Conservation (phyloP, 345 rosid species). For the Bruguiera gymnorhiza region DNA sequence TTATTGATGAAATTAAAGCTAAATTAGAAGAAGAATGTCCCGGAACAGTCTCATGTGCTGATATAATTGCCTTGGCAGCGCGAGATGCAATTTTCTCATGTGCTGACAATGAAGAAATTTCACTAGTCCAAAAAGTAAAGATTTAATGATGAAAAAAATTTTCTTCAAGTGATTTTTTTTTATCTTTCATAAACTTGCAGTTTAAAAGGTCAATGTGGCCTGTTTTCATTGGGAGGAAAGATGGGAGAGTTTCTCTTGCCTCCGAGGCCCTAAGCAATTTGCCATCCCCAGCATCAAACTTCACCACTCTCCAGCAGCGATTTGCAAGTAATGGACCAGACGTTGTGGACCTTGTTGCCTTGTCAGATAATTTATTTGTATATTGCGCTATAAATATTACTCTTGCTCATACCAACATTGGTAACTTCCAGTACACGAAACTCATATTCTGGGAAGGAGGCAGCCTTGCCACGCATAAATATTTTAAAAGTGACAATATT, state of each 20-base stretch:
- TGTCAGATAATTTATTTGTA: slow-evolving; percentile 42
- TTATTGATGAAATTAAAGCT: slow-evolving; percentile 56
- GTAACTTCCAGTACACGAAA: too few species aligned
- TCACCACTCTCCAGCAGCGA: slow-evolving; percentile 29
- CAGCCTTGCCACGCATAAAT: too few species aligned
- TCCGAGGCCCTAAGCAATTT: slow-evolving; percentile 40
- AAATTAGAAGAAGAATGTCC: slow-evolving; percentile 48
- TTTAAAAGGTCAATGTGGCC: slow-evolving; percentile 41
- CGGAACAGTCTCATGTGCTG: slow-evolving; percentile 52
- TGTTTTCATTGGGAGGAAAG: slow-evolving; percentile 56
- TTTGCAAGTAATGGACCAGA: slow-evolving; percentile 41
- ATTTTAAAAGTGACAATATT: too few species aligned
- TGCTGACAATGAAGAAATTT: background rate
- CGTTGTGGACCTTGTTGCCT: slow-evolving; percentile 45
- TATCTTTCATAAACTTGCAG: slow-evolving; percentile 22
- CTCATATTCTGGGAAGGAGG: too few species aligned
- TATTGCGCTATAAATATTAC: too few species aligned
- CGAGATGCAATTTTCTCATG: slow-evolving; percentile 46
- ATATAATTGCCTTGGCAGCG: slow-evolving; percentile 54
- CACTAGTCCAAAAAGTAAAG: background rate
- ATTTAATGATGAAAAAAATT: background rate
- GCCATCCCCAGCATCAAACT: slow-evolving; percentile 44
- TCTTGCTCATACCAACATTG: too few species aligned
- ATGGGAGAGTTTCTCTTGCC: slow-evolving; percentile 50
- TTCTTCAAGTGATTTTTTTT: background rate